Evolutionary conservation across 1,284 basidiomycete genomes (phyloP).

Genomic region (Erythrobasidium hasegawianum): DNA sequence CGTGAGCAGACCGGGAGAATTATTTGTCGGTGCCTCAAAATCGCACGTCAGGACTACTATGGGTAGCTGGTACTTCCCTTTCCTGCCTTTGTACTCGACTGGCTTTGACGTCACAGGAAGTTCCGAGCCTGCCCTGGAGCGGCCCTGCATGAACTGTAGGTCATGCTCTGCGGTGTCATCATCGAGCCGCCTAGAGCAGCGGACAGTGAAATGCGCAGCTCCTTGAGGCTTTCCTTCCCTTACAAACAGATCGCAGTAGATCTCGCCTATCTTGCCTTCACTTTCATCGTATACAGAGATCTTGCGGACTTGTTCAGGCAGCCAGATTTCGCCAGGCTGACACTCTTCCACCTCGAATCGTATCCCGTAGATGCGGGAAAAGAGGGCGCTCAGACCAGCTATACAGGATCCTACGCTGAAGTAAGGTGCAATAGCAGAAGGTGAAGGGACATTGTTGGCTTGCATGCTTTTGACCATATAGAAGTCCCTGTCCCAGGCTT

Average conservation of each 20-base stretch:
- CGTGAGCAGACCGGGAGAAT: slow-evolving; percentile 59
- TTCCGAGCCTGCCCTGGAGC: slow-evolving; percentile 50
- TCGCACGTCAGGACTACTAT: slow-evolving; percentile 88
- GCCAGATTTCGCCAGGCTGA: slow-evolving; percentile 80
- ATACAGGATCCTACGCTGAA: slow-evolving; percentile 78
- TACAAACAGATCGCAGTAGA: slow-evolving; percentile 89
- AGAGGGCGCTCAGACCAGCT: slow-evolving; percentile 77
- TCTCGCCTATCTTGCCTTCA: slow-evolving; percentile 80
- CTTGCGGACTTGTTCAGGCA: slow-evolving; percentile 72
- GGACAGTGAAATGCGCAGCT: slow-evolving; percentile 95
- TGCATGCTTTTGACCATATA: slow-evolving; percentile 52
- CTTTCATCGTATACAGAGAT: slow-evolving; percentile 87
- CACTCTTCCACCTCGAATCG: slow-evolving; percentile 61
- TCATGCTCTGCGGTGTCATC: slow-evolving; percentile 78
- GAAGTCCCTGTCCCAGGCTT: slow-evolving; percentile 91
- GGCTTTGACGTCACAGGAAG: slow-evolving; percentile 7
- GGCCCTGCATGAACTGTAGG: slow-evolving; percentile 45
- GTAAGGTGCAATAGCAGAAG: slow-evolving; percentile 58
- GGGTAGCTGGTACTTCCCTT: slow-evolving; percentile 78
- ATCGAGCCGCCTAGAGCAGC: slow-evolving; percentile 86
- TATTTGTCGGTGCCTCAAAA: slow-evolving; percentile 64
- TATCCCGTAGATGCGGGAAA: slow-evolving; percentile 81
- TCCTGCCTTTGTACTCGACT: slow-evolving; percentile 51
- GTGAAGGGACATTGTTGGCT: slow-evolving; percentile 7
- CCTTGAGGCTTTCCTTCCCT: slow-evolving; percentile 80